Percentiles rank a stretch among this genome's conserved stretches.
These are phyloP conservation scores for Cystobasidium sp. DNA, from an alignment of 1,284 basidiomycete species.

Conservation along the genomic window DNA sequence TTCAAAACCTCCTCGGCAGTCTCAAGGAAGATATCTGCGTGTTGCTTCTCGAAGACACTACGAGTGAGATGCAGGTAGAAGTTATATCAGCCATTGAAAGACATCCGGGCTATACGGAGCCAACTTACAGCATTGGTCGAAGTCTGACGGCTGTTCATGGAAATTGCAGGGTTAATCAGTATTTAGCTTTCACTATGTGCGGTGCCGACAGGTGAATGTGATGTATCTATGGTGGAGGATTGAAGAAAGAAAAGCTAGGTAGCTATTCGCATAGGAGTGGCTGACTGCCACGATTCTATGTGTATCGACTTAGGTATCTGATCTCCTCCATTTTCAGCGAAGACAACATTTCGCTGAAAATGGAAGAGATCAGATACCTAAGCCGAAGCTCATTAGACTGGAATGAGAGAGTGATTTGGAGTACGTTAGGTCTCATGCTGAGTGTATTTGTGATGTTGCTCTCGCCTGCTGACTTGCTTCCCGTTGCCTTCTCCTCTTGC, in stretches of 20 bases:
- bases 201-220: too few relatives aligned
- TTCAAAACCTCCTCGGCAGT: slow-evolving; percentile 54
- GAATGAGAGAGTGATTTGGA: too few relatives aligned
- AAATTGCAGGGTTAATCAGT: slow-evolving; percentile 45
- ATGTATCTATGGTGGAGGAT: too few relatives aligned
- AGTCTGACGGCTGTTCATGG: slow-evolving; percentile 57
- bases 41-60: slow-evolving; percentile 59
- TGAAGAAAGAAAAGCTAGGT: not conserved
- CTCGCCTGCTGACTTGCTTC: not conserved
- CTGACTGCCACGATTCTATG: too few relatives aligned
- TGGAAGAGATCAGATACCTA: too few relatives aligned
- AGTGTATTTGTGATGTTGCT: too few relatives aligned
- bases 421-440: too few relatives aligned
- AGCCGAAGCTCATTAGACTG: too few relatives aligned
- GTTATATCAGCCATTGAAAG: not conserved
- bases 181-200: not conserved
- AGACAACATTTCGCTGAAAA: too few relatives aligned
- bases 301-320: too few relatives aligned
- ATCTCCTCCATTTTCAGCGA: too few relatives aligned
- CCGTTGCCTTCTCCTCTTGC: not conserved
- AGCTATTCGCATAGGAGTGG: not conserved
- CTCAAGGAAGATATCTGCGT: slow-evolving; percentile 59
- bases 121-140: slow-evolving; percentile 57
- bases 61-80: not conserved
- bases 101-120: too few relatives aligned